phyloP scores from a whole-genome alignment of 768 basidiomycete species.

The Boletus pseudo-olivaceus region DNA sequence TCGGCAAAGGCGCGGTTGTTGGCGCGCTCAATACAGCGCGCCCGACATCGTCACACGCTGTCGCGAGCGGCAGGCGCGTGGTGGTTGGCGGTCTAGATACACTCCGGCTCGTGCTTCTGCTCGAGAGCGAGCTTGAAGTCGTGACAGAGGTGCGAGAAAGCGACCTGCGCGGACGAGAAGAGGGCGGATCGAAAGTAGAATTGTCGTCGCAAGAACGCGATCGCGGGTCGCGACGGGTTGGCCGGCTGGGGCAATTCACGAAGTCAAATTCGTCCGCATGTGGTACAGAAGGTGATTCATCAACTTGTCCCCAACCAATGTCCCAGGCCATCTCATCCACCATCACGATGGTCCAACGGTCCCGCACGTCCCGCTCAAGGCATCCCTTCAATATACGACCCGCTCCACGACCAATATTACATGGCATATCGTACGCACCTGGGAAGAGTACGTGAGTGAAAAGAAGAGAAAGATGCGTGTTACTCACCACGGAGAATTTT shows the following conservation, averaged over 20 bases:
- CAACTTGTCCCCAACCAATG: slow-evolving; percentile 61
- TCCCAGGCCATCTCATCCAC: slow-evolving; percentile 82
- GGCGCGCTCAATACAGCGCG: slow-evolving; percentile 16
- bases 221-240: slow-evolving; percentile 19
- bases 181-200: slow-evolving; percentile 11
- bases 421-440: slow-evolving; percentile 65
- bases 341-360: slow-evolving; percentile 77
- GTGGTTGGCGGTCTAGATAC: slow-evolving; percentile 37
- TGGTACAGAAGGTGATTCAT: slow-evolving; percentile 32
- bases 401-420: slow-evolving; percentile 54
- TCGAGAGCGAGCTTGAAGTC: slow-evolving; percentile 38
- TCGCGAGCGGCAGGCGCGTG: slow-evolving; percentile 22
- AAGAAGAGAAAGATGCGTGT: slow-evolving; percentile 12
- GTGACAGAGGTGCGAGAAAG: slow-evolving; percentile 47
- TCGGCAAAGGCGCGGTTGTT: slow-evolving; percentile 15
- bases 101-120: slow-evolving; percentile 39
- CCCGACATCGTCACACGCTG: slow-evolving; percentile 25
- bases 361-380: slow-evolving; percentile 56
- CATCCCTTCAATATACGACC: slow-evolving; percentile 77
- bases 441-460: slow-evolving; percentile 9
- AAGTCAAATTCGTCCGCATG: slow-evolving; percentile 30
- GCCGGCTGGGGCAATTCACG: slow-evolving; percentile 16
- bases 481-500: slow-evolving; percentile 81
- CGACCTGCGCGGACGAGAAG: slow-evolving; percentile 41
- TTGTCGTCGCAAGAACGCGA: slow-evolving; percentile 30